Evolutionary conservation across 169 alveolate species (phyloP), one percentile per base, ranked within the genome.

Genomic region (Plasmodium reichenowi): DNA sequence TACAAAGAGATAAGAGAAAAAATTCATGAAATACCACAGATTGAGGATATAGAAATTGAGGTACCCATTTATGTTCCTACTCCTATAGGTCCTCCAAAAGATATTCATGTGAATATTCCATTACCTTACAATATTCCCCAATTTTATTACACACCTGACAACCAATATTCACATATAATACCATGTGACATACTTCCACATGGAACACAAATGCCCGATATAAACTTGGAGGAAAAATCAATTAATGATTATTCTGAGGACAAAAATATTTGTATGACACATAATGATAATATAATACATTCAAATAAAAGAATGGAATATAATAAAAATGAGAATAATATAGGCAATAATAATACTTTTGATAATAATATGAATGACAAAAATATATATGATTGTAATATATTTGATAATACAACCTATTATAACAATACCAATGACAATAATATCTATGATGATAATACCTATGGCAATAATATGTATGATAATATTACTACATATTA

Each of bases 11-110:
- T 74, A 22, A 60, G 75, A 26, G 94, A 91, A 66, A 91, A 91
- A 64, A 74, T 91, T 60, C 72, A 78, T 3, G 94, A 91, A 56
- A 75, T 85, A 24, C 94, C 94, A 20, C 90, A 87, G 43, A 67
- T 91, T 24, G 92, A 91, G 60, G 94, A 83, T 58, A 68, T 83
- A 12, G 74, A 83, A 68, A 59, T 83, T 38, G 91, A 83, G 74
- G 86, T 83, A 56, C 91, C 91, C 32, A 59, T 70, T 70, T 83
- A 83, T 83, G 91, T 83, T 32, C 91, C 91, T 22, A 83, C 91
- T 4, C 91, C 91, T 38, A 63, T 83, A 32, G 91, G 91, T 22
- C 91, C 91, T 24, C 91, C 91, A 17, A 45, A 83, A 47, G 86
- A 83, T 52, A 73, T 83, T 22, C 60, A 71, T 58, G 59, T 83